A percentile compares a stretch with the other conserved stretches of the same genome.
Evolutionary conservation across 2,329 filamentous ascomycete genomes (phyloP).

Genomic region (Aspergillus melleus): DNA sequence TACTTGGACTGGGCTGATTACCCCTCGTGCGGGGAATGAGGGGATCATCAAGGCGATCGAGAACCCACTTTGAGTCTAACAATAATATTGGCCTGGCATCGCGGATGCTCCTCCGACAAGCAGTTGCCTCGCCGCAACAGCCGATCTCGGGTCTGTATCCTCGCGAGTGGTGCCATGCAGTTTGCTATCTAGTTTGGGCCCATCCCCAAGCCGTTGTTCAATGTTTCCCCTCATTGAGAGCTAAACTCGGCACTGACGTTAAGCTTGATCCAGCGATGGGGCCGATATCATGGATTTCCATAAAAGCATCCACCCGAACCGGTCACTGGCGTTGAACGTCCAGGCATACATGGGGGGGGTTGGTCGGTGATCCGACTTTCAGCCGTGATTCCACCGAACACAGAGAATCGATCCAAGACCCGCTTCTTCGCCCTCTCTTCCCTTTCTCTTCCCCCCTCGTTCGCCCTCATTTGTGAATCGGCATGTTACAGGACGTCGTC

Average conservation of each 20-base stretch:
- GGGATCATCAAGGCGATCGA: too few relatives aligned
- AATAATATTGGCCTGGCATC: too few relatives aligned
- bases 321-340: background rate
- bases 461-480: too few relatives aligned
- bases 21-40: background rate
- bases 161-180: conserved; percentile 1
- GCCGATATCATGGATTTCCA: too few relatives aligned
- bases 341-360: background rate
- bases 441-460: too few relatives aligned
- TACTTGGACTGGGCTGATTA: background rate
- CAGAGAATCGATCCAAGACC: too few relatives aligned
- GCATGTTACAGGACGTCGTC: background rate
- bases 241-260: too few relatives aligned
- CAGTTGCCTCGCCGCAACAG: background rate
- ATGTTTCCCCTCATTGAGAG: too few relatives aligned
- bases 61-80: too few relatives aligned
- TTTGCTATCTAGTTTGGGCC: background rate
- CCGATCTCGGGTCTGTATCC: background rate
- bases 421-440: too few relatives aligned
- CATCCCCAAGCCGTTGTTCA: too few relatives aligned
- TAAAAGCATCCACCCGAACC: background rate
- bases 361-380: background rate
- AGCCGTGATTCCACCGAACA: background rate
- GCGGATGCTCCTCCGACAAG: background rate
- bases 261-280: too few relatives aligned